Evolutionary conservation across 495 filamentous ascomycete species (phyloP).

Genomic region (Jackrogersella multiformis): DNA sequence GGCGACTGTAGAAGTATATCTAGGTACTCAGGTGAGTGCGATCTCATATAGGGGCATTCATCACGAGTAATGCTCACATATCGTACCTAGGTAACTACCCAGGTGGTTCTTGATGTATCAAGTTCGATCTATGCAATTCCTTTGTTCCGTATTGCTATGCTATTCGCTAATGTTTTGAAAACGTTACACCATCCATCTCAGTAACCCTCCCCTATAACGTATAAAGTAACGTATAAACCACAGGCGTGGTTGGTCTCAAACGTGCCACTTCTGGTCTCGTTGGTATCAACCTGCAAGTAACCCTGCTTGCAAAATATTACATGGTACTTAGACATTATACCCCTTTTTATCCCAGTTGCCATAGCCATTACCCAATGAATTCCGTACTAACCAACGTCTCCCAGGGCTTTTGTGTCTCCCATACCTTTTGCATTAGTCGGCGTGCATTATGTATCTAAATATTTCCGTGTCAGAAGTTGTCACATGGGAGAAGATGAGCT

Average conservation of each 20-base stretch:
- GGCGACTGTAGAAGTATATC: too few species aligned
- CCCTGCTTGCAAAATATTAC: constrained; percentile 1
- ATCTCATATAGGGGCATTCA: too few species aligned
- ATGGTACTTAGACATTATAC: constrained; percentile 4
- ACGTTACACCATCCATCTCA: constrained; percentile 7
- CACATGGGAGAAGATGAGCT: not conserved
- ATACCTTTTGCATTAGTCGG: constrained; percentile 71
- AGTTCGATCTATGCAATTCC: not conserved
- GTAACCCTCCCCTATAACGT: constrained; percentile 14
- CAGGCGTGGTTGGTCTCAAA: not conserved
- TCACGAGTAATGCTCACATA: too few species aligned
- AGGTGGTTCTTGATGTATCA: too few species aligned
- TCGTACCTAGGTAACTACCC: too few species aligned
- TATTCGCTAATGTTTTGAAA: constrained; percentile 8
- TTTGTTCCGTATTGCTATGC: not conserved
- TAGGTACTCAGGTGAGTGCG: too few species aligned
- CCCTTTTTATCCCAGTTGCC: not conserved
- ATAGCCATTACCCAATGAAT: constrained; percentile 63
- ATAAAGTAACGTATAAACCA: constrained; percentile 34
- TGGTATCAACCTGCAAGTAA: constrained; percentile 11
- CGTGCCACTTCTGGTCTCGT: not conserved
- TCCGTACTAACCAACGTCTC: constrained; percentile 70
- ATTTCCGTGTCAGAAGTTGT: constrained; percentile 33
- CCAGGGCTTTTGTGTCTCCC: constrained; percentile 70
- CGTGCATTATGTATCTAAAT: constrained; percentile 65